Base-by-base conservation (phyloP, 108 stramenopile genomes). In the Aurantiochytrium sp. region DNA sequence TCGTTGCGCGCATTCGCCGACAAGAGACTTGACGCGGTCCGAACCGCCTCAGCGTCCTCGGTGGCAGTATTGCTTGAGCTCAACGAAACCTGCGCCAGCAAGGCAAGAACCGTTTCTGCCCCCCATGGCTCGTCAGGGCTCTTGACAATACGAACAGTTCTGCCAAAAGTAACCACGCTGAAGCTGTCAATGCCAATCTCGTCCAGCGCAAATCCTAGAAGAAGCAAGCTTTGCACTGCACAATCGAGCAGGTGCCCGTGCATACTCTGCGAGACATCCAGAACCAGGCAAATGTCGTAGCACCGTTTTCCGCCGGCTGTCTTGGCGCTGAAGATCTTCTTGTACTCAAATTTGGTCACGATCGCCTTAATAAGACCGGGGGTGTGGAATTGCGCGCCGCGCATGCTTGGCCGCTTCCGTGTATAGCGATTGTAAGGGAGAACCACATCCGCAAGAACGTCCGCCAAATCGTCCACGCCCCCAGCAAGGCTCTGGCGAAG, bases 181-280 rank as follows among this genome's bases (percentile, higher is more conserved):
- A 87, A 87, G 35, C 58, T 58, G 29, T 87, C 55, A 0, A 87
- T 5, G 57, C 58, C 58, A 5, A 59, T 59, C 53, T 28, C 35
- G 12, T 57, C 58, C 25, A 87, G 87, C 5, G 87, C 87, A 21
- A 5, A 87, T 10, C n/a, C 60, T 35, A 87, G 1, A 5, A 57
- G 5, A n/a, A 87, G 25, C 53, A 87, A 6, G 16, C 21, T 87
- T 21, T 87, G 53, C 57, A 87, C 87, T 5, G 87, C 53, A 19
- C 57, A 57, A 5, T 57, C 49, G 25, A 57, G 58, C 10, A 87
- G 53, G 87, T 57, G 53, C 25, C 87, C 87, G 23, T 87, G 53
- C 87, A 87, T 87, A 8, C 53, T 57, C 58, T 57, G 87, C 53
- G 87, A 87, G 49, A 57, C 87, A 21, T 87, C 87, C 57, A 87